Evolutionary conservation across 805 yeast genomes (phyloP).

Genomic region (Candida patagonica): DNA sequence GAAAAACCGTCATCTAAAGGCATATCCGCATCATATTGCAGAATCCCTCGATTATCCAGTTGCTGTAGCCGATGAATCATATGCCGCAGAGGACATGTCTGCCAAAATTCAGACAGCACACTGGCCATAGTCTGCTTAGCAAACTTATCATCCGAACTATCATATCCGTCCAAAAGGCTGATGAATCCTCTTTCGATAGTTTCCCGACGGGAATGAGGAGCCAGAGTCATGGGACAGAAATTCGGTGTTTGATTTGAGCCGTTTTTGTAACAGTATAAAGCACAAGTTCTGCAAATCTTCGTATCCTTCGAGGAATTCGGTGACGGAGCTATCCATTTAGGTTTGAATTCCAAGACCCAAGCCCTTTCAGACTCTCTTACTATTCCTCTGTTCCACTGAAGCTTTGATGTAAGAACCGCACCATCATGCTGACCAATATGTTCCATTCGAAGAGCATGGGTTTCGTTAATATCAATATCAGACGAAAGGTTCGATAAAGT

Average conservation of each 20-base stretch:
- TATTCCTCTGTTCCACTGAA: neutral
- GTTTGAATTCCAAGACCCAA: conserved; percentile 43
- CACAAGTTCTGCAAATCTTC: conserved; percentile 48
- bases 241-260: conserved; percentile 27
- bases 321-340: conserved; percentile 50
- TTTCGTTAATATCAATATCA: neutral
- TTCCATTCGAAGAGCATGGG: conserved; percentile 1
- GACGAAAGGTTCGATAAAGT: neutral
- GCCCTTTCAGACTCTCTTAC: neutral
- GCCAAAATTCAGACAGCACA: conserved; percentile 14
- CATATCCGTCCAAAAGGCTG: conserved; percentile 21
- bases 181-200: conserved; percentile 20
- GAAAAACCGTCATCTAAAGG: conserved; percentile 30
- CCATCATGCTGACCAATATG: neutral
- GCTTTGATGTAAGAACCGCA: neutral
- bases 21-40: conserved; percentile 12
- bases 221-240: conserved; percentile 42
- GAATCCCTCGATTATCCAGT: conserved; percentile 23
- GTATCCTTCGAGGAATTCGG: conserved; percentile 30
- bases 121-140: conserved; percentile 13
- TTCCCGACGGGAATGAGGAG: conserved; percentile 23
- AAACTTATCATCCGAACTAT: neutral
- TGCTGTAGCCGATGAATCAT: conserved; percentile 24
- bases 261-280: conserved; percentile 27
- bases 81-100: conserved; percentile 14